These are phyloP conservation scores for Eimeria sp. DNA, from an alignment of 169 alveolate species.

Conservation along the genomic window DNA sequence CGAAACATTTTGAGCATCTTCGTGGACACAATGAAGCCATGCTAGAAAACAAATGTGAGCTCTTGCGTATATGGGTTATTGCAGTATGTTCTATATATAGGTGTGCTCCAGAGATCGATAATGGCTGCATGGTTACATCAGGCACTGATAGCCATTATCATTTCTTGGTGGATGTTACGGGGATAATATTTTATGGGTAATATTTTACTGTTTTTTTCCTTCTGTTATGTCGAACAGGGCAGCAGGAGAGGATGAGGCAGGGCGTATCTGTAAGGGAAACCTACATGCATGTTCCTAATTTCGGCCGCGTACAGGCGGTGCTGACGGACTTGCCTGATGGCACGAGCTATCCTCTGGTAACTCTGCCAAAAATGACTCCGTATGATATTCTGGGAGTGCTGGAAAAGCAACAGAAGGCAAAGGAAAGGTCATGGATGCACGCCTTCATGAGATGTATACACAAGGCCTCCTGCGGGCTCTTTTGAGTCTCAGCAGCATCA, in stretches of 20 bases:
- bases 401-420: constrained; percentile 35
- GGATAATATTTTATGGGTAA: not conserved
- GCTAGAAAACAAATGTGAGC: constrained; percentile 52
- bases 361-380: constrained; percentile 80
- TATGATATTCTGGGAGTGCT: constrained; percentile 63
- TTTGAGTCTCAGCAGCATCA: not conserved
- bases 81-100: not conserved
- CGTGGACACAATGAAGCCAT: constrained; percentile 59
- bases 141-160: not conserved
- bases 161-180: not conserved
- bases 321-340: constrained; percentile 48
- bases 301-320: constrained; percentile 80
- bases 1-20: constrained; percentile 7
- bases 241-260: not conserved
- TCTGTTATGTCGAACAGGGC: constrained; percentile 13
- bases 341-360: constrained; percentile 74
- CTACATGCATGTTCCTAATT: constrained; percentile 75
- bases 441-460: not conserved
- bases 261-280: constrained; percentile 6
- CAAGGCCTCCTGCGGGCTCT: constrained; percentile 20
- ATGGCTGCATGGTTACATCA: not conserved
- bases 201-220: not conserved
- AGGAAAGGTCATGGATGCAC: constrained; percentile 15
- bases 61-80: not conserved
- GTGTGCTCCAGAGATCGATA: not conserved